Percentiles rank a stretch among this genome's conserved stretches.
Conservation (phyloP, 768 basidiomycete genomes). For the Tricholoma flavovirens region DNA sequence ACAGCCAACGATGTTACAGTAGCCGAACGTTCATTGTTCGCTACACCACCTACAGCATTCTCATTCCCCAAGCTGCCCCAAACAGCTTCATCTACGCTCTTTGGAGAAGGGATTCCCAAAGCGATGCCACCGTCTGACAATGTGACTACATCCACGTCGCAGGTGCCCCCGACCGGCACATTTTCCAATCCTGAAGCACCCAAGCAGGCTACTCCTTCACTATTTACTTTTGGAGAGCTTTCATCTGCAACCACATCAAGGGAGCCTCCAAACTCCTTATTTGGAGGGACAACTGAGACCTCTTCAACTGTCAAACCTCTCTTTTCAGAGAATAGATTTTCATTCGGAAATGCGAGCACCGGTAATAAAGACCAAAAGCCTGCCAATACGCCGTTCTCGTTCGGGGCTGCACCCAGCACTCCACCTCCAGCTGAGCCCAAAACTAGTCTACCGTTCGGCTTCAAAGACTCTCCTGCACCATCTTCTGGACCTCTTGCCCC, state of each 20-base stretch:
- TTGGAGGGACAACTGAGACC: constrained; percentile 23
- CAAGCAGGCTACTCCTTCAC: constrained; percentile 18
- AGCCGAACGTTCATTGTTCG: not conserved
- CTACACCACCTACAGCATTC: not conserved
- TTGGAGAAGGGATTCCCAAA: constrained; percentile 13
- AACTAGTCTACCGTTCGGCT: constrained; percentile 31
- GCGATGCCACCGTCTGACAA: constrained; percentile 16
- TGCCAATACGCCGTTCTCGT: constrained; percentile 35
- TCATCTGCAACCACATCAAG: constrained; percentile 9
- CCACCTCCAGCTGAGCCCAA: constrained; percentile 28
- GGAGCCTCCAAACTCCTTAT: constrained; percentile 37
- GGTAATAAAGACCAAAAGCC: constrained; percentile 14
- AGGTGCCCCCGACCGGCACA: constrained; percentile 9
- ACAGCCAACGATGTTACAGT: not conserved
- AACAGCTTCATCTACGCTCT: constrained; percentile 4
- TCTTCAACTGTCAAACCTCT: constrained; percentile 29
- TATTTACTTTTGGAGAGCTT: constrained; percentile 23
- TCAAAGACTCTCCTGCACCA: constrained; percentile 24
- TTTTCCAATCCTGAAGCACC: constrained; percentile 9
- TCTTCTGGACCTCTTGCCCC: constrained; percentile 20
- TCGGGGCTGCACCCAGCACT: constrained; percentile 34
- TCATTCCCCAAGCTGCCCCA: constrained; percentile 7
- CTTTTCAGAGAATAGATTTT: constrained; percentile 26
- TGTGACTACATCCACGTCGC: constrained; percentile 9
- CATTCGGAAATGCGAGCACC: not conserved